A percentile compares a stretch with the other conserved stretches of the same genome.
These are phyloP conservation scores for Chaetothyriales sp. DNA, from an alignment of 2,329 filamentous ascomycete genomes.

Conservation along the genomic window DNA sequence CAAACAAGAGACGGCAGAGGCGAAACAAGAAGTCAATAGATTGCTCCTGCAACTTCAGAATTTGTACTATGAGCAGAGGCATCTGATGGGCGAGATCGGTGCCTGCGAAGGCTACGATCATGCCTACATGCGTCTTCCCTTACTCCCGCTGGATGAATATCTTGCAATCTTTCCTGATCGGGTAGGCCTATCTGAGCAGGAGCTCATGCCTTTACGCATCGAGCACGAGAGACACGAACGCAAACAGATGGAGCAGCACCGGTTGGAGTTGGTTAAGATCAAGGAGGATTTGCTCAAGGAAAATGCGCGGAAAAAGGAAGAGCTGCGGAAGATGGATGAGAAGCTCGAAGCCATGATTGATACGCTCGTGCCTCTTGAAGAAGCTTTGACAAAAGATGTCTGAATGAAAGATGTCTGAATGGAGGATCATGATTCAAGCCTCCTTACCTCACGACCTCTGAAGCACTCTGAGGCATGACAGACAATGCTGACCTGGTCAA, in stretches of 20 bases:
- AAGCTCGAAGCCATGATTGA: constrained; percentile 91
- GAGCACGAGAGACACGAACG: constrained; percentile 78
- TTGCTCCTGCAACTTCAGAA: constrained; percentile 90
- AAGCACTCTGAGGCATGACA: not conserved
- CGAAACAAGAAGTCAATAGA: constrained; percentile 76
- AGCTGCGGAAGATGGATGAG: constrained; percentile 77
- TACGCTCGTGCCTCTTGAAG: constrained; percentile 23
- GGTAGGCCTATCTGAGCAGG: constrained; percentile 55
- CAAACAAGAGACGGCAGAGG: constrained; percentile 72
- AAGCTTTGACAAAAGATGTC: constrained; percentile 14
- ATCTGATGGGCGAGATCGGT: constrained; percentile 75
- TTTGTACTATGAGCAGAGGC: constrained; percentile 86
- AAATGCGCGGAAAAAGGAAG: constrained; percentile 88
- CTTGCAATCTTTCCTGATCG: constrained; percentile 61
- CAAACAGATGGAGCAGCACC: constrained; percentile 68
- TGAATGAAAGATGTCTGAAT: constrained; percentile 13
- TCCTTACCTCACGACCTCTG: too few species aligned
- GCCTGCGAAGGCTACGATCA: constrained; percentile 89
- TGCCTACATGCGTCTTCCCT: constrained; percentile 69
- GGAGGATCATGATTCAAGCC: not conserved
- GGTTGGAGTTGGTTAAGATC: constrained; percentile 59
- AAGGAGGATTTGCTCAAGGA: constrained; percentile 55
- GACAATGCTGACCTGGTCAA: not conserved
- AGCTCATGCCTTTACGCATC: constrained; percentile 78
- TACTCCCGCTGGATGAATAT: constrained; percentile 74